A percentile compares a stretch with the other conserved stretches of the same genome.
These are phyloP conservation scores for Boletus calvinii DNA, from an alignment of 1,284 basidiomycete species.

Conservation along the genomic window DNA sequence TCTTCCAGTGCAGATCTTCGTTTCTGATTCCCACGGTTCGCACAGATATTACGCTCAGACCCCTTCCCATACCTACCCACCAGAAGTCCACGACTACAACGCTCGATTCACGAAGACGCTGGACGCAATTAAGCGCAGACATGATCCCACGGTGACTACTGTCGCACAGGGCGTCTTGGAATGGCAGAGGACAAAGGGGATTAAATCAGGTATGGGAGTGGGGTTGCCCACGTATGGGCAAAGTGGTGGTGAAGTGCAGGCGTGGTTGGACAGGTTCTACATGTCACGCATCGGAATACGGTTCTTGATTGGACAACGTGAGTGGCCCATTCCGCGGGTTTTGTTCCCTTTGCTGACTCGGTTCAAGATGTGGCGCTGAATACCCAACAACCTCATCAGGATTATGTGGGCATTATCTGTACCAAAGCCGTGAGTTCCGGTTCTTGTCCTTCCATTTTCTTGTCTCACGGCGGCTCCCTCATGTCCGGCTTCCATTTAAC, in stretches of 20 bases:
- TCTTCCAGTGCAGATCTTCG: constrained; percentile 6
- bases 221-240: constrained; percentile 46
- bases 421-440: constrained; percentile 71
- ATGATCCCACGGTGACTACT: constrained; percentile 96
- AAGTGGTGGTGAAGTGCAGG: constrained; percentile 87
- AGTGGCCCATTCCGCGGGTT: constrained; percentile 28
- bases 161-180: constrained; percentile 88
- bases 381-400: constrained; percentile 80
- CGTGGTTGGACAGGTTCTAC: constrained; percentile 96
- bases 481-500: neutral
- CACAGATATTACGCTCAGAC: constrained; percentile 83
- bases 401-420: constrained; percentile 98
- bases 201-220: constrained; percentile 24
- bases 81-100: constrained; percentile 93
- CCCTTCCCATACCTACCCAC: constrained; percentile 75
- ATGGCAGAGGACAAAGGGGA: constrained; percentile 54
- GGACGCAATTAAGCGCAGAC: constrained; percentile 88
- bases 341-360: constrained; percentile 1
- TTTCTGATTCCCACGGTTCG: constrained; percentile 7
- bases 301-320: constrained; percentile 90
- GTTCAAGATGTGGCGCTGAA: constrained; percentile 85
- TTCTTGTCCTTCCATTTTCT: constrained; percentile 1
- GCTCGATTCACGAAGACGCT: constrained; percentile 84
- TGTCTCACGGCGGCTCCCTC: constrained; percentile 1
- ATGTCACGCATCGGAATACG: constrained; percentile 95